Percentiles rank a stretch among this genome's conserved stretches.
Conservation (phyloP, 768 basidiomycete genomes). For the Cyclocybe cylindracea region DNA sequence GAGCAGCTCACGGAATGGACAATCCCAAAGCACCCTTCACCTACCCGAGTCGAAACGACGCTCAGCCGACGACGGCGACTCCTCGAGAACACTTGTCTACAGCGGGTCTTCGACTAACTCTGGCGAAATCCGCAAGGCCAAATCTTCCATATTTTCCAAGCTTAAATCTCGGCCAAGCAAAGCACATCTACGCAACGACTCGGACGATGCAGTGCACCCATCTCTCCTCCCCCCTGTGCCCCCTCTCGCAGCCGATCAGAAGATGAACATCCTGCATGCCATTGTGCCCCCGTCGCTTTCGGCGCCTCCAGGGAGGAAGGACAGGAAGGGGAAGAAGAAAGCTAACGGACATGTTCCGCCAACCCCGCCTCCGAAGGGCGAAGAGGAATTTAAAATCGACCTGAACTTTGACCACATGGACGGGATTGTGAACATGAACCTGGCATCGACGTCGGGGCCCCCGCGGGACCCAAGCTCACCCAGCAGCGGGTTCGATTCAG, state of each 20-base stretch:
- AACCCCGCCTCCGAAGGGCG: slow-evolving; percentile 30
- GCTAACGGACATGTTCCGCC: slow-evolving; percentile 29
- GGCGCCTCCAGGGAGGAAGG: slow-evolving; percentile 20
- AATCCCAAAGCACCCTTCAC: slow-evolving; percentile 34
- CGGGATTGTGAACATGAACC: slow-evolving; percentile 67
- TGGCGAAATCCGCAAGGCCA: slow-evolving; percentile 45
- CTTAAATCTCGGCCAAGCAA: slow-evolving; percentile 42
- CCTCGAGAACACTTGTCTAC: slow-evolving; percentile 21
- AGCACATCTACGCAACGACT: slow-evolving; percentile 33
- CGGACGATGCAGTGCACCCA: slow-evolving; percentile 35
- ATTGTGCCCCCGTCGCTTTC: slow-evolving; percentile 11
- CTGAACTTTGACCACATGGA: slow-evolving; percentile 77
- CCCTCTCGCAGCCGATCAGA: slow-evolving; percentile 26
- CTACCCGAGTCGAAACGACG: slow-evolving; percentile 31
- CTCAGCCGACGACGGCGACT: slow-evolving; percentile 31
- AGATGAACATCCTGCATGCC: not conserved
- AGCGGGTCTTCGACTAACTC: slow-evolving; percentile 30
- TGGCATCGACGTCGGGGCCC: slow-evolving; percentile 18
- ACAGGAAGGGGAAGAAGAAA: slow-evolving; percentile 33
- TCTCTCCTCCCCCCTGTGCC: slow-evolving; percentile 35
- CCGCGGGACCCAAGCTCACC: slow-evolving; percentile 39
- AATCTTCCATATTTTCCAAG: slow-evolving; percentile 47
- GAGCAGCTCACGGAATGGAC: slow-evolving; percentile 30
- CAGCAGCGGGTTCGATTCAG: slow-evolving; percentile 42
- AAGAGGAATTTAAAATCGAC: slow-evolving; percentile 51